phyloP scores from a whole-genome alignment of 768 basidiomycete species.

The Boletales sp. region DNA sequence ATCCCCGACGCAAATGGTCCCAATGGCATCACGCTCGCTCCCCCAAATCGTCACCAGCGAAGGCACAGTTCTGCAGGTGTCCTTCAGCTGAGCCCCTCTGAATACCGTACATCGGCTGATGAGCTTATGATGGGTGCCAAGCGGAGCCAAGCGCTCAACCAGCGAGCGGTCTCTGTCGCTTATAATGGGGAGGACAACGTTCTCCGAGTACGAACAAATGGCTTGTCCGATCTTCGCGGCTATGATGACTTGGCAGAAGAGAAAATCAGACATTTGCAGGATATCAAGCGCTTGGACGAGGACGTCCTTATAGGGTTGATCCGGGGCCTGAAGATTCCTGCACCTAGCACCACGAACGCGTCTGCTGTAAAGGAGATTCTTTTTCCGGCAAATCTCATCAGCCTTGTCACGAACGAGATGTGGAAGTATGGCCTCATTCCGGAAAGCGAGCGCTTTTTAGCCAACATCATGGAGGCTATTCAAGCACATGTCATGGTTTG shows the following conservation, averaged over 20 bases:
- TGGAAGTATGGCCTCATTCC: constrained; percentile 98
- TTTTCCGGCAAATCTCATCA: constrained; percentile 98
- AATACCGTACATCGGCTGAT: constrained; percentile 71
- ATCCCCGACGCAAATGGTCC: constrained; percentile 39
- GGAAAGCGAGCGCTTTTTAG: constrained; percentile 96
- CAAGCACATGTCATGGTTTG: constrained; percentile 97
- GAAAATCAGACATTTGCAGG: constrained; percentile 91
- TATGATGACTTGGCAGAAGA: constrained; percentile 92
- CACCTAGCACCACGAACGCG: constrained; percentile 84
- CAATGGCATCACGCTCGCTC: constrained; percentile 43
- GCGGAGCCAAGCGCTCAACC: constrained; percentile 65
- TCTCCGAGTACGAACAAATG: constrained; percentile 61
- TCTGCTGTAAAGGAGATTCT: constrained; percentile 96
- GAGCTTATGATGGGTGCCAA: constrained; percentile 74
- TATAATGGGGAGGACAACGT: constrained; percentile 79
- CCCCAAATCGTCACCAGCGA: constrained; percentile 64
- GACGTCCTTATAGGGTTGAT: constrained; percentile 90
- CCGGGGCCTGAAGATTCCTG: constrained; percentile 88
- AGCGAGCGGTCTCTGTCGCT: constrained; percentile 85
- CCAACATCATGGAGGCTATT: constrained; percentile 97
- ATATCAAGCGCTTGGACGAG: constrained; percentile 85
- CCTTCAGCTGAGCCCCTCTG: constrained; percentile 54
- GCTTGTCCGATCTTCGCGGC: constrained; percentile 66
- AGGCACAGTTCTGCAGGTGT: constrained; percentile 86
- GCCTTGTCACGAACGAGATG: constrained; percentile 99